Percentiles rank a stretch among this genome's conserved stretches.
Evolutionary conservation across 2,329 filamentous ascomycete genomes (phyloP).

Genomic region (Apiospora pterosperma): DNA sequence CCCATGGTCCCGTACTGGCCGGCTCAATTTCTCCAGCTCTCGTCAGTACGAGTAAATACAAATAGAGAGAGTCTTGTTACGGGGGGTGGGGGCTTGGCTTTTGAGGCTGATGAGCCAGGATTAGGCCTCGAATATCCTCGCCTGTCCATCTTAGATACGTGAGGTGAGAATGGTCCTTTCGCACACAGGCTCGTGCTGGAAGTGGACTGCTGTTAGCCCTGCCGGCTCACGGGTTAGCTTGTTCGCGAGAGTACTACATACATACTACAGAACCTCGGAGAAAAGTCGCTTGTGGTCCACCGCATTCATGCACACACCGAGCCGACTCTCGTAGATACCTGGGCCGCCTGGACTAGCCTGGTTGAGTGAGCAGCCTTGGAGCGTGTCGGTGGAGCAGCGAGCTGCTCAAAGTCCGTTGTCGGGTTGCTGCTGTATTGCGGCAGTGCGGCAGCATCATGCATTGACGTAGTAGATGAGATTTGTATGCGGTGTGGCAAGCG

Average conservation of each 20-base stretch:
- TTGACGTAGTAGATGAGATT: background rate
- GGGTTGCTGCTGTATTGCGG: background rate
- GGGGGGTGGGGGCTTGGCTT: too few relatives aligned
- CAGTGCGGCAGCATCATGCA: background rate
- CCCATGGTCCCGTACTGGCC: background rate
- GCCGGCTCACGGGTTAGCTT: background rate
- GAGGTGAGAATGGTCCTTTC: background rate
- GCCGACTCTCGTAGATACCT: background rate
- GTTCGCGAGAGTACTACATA: background rate
- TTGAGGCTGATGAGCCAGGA: background rate
- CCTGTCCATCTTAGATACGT: background rate
- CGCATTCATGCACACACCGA: background rate
- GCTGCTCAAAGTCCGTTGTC: background rate
- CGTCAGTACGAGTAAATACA: too few relatives aligned
- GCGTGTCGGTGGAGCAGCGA: background rate
- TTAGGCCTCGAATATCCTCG: background rate
- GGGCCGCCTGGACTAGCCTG: background rate
- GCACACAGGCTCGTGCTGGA: background rate
- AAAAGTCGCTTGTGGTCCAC: background rate
- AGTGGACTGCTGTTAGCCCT: background rate
- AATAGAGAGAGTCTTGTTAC: too few relatives aligned
- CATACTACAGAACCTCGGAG: background rate
- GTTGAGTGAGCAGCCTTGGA: background rate
- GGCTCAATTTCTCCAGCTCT: background rate
- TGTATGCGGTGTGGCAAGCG: background rate